Evolutionary conservation across 176 grass and related monocot genomes (phyloP).

Genomic region (Eragrostis curvula): DNA sequence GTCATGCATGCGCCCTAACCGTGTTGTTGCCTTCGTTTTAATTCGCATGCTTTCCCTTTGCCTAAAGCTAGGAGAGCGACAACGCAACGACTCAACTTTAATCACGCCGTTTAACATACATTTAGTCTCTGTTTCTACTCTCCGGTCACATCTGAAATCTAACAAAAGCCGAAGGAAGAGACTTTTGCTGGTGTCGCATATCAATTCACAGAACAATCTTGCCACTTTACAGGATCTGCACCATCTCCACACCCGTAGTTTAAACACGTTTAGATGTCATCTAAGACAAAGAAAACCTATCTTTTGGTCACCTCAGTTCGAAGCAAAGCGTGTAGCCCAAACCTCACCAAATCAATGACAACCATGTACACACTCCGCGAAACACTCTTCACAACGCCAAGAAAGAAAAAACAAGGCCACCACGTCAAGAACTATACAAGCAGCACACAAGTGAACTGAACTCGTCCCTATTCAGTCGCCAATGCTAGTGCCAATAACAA

Average conservation of each 20-base stretch:
- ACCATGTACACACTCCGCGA: neutral
- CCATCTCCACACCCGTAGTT: neutral
- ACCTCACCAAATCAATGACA: conserved; percentile 14
- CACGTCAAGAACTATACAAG: conserved; percentile 17
- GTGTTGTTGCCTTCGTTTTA: neutral
- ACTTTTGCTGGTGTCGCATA: neutral
- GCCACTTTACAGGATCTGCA: conserved; percentile 10
- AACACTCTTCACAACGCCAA: neutral
- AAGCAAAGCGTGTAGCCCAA: conserved; percentile 20
- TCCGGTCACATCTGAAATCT: conserved; percentile 12
- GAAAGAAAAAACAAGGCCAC: neutral
- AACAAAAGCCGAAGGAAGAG: conserved; percentile 16
- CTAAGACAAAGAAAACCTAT: neutral
- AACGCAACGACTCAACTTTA: conserved; percentile 30
- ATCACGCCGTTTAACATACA: neutral
- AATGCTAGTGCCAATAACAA: neutral
- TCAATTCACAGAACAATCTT: conserved; percentile 20
- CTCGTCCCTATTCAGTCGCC: conserved; percentile 21
- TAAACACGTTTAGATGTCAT: conserved; percentile 1
- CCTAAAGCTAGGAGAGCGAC: conserved; percentile 35
- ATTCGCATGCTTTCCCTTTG: conserved; percentile 10
- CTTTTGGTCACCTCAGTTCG: neutral
- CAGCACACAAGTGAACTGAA: conserved; percentile 4
- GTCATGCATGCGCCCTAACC: neutral
- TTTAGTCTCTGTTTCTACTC: neutral